These are phyloP conservation scores for Xylariomycetidae sp. DNA, from an alignment of 2,329 filamentous ascomycete genomes.

Conservation along the genomic window DNA sequence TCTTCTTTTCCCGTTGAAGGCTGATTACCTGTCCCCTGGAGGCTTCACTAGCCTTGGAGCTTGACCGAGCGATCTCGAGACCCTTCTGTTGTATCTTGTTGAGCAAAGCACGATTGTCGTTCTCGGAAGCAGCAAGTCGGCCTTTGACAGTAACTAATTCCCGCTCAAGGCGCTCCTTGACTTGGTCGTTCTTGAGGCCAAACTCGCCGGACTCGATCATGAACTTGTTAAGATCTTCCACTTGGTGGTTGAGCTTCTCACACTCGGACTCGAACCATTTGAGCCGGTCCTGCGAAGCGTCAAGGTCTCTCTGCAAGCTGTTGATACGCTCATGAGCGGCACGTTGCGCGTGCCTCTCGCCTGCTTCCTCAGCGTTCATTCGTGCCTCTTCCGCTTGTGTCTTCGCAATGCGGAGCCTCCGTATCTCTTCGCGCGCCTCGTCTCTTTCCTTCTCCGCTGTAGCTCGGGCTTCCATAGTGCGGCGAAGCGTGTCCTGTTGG, in stretches of 20 bases:
- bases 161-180: slow-evolving; percentile 86
- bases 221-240: slow-evolving; percentile 79
- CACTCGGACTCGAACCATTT: slow-evolving; percentile 77
- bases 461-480: slow-evolving; percentile 74
- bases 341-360: slow-evolving; percentile 71
- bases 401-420: slow-evolving; percentile 75
- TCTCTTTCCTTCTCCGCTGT: slow-evolving; percentile 83
- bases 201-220: slow-evolving; percentile 88
- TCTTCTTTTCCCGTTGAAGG: slow-evolving; percentile 76
- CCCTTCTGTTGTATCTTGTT: slow-evolving; percentile 98
- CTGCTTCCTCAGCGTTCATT: slow-evolving; percentile 71
- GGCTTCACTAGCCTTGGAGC: slow-evolving; percentile 76
- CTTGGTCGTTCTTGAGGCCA: slow-evolving; percentile 83
- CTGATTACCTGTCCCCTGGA: slow-evolving; percentile 70
- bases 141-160: slow-evolving; percentile 90
- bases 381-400: slow-evolving; percentile 81
- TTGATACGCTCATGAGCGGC: slow-evolving; percentile 76
- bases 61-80: slow-evolving; percentile 87
- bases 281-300: slow-evolving; percentile 69
- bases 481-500: slow-evolving; percentile 84
- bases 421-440: slow-evolving; percentile 80
- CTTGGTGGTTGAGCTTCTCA: slow-evolving; percentile 66
- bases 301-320: slow-evolving; percentile 71
- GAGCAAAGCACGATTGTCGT: slow-evolving; percentile 89
- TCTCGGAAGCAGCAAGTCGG: slow-evolving; percentile 83